Evolutionary conservation across 2,329 filamentous ascomycete genomes (phyloP).

Genomic region (Pezicula neosporulosa): DNA sequence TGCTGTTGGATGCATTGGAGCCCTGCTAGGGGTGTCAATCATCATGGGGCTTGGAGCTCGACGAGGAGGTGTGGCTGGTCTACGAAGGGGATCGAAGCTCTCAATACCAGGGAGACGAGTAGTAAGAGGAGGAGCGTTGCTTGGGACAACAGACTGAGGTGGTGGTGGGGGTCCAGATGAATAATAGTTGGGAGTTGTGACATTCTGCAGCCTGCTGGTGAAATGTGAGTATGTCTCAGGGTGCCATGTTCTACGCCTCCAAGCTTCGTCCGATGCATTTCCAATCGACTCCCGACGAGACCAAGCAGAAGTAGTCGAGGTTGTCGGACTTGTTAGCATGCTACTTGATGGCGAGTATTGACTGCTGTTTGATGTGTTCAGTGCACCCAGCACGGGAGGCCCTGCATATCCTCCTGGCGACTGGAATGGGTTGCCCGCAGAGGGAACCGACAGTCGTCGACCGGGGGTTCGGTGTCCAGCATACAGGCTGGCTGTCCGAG

Average conservation of each 20-base stretch:
- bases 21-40: conserved; percentile 48
- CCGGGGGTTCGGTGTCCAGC: conserved; percentile 60
- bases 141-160: conserved; percentile 18
- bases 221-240: conserved; percentile 63
- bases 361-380: conserved; percentile 51
- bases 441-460: conserved; percentile 79
- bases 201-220: conserved; percentile 69
- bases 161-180: conserved; percentile 30
- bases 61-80: conserved; percentile 58
- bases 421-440: conserved; percentile 71
- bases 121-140: conserved; percentile 44
- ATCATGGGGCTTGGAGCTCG: conserved; percentile 74
- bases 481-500: conserved; percentile 72
- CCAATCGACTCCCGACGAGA: conserved; percentile 62
- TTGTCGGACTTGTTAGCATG: conserved; percentile 64
- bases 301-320: conserved; percentile 49
- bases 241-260: conserved; percentile 87
- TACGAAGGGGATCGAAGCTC: conserved; percentile 77
- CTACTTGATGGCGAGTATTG: conserved; percentile 55
- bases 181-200: conserved; percentile 64
- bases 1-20: conserved; percentile 1
- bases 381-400: conserved; percentile 50
- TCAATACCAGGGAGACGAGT: conserved; percentile 82
- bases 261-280: conserved; percentile 67
- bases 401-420: conserved; percentile 54